A percentile compares a stretch with the other conserved stretches of the same genome.
Evolutionary conservation across 257 asterid species (phyloP).

Genomic region (Forsythia suspensa): DNA sequence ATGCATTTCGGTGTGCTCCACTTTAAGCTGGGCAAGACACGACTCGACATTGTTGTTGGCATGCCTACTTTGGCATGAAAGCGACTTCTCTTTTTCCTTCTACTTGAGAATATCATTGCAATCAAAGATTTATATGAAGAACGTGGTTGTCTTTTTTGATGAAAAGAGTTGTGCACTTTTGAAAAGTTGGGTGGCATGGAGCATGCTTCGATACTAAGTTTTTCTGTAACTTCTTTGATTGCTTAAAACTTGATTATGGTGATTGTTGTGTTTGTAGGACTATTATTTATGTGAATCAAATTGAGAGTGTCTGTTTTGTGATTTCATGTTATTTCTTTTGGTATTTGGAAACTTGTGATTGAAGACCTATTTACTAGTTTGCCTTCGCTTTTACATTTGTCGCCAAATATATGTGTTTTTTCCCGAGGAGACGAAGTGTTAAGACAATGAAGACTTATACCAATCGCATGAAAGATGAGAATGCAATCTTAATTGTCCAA

Average conservation of each 20-base stretch:
- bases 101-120: no score
- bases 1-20: no score
- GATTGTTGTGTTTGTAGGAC: neutral
- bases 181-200: neutral
- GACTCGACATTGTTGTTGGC: no score
- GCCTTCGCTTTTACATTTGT: neutral
- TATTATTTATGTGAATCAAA: neutral
- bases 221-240: neutral
- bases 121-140: no score
- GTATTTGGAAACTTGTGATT: neutral
- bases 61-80: no score
- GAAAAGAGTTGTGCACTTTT: neutral
- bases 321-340: neutral
- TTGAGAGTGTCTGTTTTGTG: neutral
- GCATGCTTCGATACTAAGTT: neutral
- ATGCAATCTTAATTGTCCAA: slow-evolving; percentile 46
- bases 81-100: no score
- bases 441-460: slow-evolving; percentile 40
- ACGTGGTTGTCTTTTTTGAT: neutral
- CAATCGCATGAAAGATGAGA: slow-evolving; percentile 37
- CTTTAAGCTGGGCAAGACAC: no score
- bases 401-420: slow-evolving; percentile 46
- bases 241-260: neutral
- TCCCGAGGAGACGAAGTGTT: slow-evolving; percentile 43
- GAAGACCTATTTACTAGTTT: neutral